Base-by-base conservation (phyloP, 352 stramenopile genomes). In the Aphanomyces euteiches region DNA sequence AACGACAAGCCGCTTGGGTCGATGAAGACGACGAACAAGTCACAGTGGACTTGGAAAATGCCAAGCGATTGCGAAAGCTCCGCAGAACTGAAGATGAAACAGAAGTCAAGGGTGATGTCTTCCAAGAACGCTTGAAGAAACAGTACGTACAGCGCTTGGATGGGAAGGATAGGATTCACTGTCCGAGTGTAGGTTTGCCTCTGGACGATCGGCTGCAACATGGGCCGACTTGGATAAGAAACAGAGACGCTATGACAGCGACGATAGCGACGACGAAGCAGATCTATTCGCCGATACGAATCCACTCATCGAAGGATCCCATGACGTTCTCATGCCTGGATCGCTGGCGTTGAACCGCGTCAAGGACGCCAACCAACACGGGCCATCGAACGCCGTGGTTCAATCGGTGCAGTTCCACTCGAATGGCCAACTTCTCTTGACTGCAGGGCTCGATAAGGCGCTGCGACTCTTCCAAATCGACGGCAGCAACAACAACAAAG, bases 401-500 rank as follows among this genome's bases (percentile, higher is more conserved):
- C 87, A 93, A 71, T 86, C 87, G 47, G 82, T 97, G 60, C 78
- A 93, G 64, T 98, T 97, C 73, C 92, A 98, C 75, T 70, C 83
- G 43, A 93, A 95, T 38, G 81, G 85, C 17, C 90, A 96, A 64
- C 71, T 98, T 17, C 72, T 97, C 67, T 75, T 97, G 0, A 96
- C 93, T 0, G 92, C 87, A 4, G 92, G 92, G 13, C 81, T 96
- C 50, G 93, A 98, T 80, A 98, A 97, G 75, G 94, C 81, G n/a
- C 56, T 98, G 59, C 84, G 94, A 41, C 77, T 98, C 10, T 98
- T 98, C 75, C 89, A 97, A 67, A 78, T 98, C 43, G 91, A 98
- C 66, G 93, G 87, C 66, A 90, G 80, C 21, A 83, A 75, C 40
- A 98, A 98, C 74, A 72, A 77, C 12, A 96, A 93, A 63, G 80